Evolutionary conservation across 371 early-diverging fungal species (phyloP).

Genomic region (Smittium culicis): DNA sequence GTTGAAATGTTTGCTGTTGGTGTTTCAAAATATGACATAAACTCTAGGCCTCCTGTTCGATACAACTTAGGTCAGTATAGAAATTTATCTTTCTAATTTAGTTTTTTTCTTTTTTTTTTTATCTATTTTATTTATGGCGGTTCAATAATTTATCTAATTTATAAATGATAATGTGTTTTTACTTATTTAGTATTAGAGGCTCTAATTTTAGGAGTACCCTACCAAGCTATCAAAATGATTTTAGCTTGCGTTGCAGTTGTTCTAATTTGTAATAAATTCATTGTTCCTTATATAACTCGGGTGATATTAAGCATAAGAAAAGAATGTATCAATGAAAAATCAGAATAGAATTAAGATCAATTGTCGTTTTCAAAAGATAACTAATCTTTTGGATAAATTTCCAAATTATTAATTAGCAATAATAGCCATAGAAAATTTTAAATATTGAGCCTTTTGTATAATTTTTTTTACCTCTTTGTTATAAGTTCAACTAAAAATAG

Average conservation of each 20-base stretch:
- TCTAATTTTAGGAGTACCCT: neutral
- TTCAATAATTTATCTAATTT: neutral
- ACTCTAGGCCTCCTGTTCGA: neutral
- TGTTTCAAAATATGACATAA: neutral
- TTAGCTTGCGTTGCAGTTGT: neutral
- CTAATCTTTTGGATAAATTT: no score
- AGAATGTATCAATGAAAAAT: neutral
- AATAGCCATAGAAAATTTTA: no score
- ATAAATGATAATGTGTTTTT: neutral
- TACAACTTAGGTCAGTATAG: neutral
- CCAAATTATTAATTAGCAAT: no score
- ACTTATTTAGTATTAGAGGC: neutral
- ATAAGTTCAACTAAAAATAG: no score
- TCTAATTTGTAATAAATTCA: neutral
- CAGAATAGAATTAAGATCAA: neutral
- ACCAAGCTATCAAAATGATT: constrained; percentile 3
- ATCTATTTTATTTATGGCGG: neutral
- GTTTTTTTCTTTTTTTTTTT: neutral
- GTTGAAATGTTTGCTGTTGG: constrained; percentile 3
- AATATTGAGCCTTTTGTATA: no score
- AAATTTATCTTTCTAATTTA: neutral
- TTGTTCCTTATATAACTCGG: neutral
- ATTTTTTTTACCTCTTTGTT: no score
- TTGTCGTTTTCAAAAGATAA: no score
- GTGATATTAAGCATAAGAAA: neutral